A percentile compares a stretch with the other conserved stretches of the same genome.
phyloP scores from a whole-genome alignment of 2,329 filamentous ascomycete species.

The Balansia obtecta region DNA sequence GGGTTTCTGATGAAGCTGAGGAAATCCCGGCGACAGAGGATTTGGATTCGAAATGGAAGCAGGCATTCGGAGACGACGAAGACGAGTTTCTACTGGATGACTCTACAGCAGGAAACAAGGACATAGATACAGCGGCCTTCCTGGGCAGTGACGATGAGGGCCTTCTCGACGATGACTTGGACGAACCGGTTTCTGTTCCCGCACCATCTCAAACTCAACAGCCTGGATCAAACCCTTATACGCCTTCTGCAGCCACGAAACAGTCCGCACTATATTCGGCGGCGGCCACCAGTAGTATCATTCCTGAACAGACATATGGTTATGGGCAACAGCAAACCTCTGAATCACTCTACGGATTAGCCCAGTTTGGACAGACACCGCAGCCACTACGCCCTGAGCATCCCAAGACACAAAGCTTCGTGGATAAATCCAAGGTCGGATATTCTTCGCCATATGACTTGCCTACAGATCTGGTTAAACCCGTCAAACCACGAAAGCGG shows the following conservation, averaged over 20 bases:
- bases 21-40: conserved; percentile 38
- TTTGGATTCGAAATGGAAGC: conserved; percentile 70
- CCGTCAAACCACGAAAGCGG: conserved; percentile 55
- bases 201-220: conserved; percentile 7
- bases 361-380: conserved; percentile 25
- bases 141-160: conserved; percentile 79
- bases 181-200: conserved; percentile 19
- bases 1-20: conserved; percentile 6
- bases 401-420: conserved; percentile 67
- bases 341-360: conserved; percentile 12
- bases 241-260: conserved; percentile 11
- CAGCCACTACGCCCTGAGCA: conserved; percentile 29
- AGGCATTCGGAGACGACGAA: conserved; percentile 66
- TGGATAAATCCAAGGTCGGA: conserved; percentile 77
- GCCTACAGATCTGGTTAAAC: conserved; percentile 61
- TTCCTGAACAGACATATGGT: conserved; percentile 9
- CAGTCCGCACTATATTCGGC: conserved; percentile 14
- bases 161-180: conserved; percentile 58
- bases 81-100: conserved; percentile 52
- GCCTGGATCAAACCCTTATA: conserved; percentile 14
- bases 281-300: conserved; percentile 3
- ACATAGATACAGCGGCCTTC: conserved; percentile 51
- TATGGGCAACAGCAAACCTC: conserved; percentile 13
- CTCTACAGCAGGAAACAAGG: conserved; percentile 26
- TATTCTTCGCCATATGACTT: conserved; percentile 94